Percentiles rank a stretch among this genome's conserved stretches.
These are phyloP conservation scores for Rubroboletus satanas DNA, from an alignment of 768 basidiomycete genomes.

Conservation along the genomic window DNA sequence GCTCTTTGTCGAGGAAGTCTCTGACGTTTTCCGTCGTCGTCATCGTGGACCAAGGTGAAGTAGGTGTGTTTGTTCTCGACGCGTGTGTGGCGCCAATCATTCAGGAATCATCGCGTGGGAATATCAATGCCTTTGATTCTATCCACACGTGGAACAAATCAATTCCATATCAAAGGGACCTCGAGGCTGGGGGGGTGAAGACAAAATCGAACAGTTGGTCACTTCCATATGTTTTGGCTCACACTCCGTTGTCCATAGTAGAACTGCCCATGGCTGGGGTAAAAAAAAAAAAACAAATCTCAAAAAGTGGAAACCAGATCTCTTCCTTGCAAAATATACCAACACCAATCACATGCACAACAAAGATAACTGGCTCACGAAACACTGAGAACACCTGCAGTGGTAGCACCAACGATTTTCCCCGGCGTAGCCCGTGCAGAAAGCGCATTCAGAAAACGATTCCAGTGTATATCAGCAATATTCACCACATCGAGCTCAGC, in stretches of 20 bases:
- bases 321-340: neutral
- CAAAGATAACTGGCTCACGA: neutral
- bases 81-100: slow-evolving; percentile 13
- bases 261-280: neutral
- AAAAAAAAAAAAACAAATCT: neutral
- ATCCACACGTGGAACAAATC: neutral
- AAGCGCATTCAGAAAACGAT: slow-evolving; percentile 11
- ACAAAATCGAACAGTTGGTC: neutral
- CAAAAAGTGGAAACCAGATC: neutral
- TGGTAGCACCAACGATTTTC: neutral
- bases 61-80: neutral
- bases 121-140: too few species aligned
- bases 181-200: neutral
- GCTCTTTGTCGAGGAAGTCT: slow-evolving; percentile 46
- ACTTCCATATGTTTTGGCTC: neutral
- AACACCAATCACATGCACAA: neutral
- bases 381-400: neutral
- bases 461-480: slow-evolving; percentile 21
- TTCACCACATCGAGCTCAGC: slow-evolving; percentile 17
- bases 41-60: slow-evolving; percentile 19
- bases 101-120: neutral
- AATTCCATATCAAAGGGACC: neutral
- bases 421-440: slow-evolving; percentile 5
- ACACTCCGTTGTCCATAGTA: neutral
- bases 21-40: slow-evolving; percentile 27